Percentiles rank a stretch among this genome's conserved stretches.
phyloP scores from a whole-genome alignment of 2,329 filamentous ascomycete species.

The Verticillium nonalfalfae region DNA sequence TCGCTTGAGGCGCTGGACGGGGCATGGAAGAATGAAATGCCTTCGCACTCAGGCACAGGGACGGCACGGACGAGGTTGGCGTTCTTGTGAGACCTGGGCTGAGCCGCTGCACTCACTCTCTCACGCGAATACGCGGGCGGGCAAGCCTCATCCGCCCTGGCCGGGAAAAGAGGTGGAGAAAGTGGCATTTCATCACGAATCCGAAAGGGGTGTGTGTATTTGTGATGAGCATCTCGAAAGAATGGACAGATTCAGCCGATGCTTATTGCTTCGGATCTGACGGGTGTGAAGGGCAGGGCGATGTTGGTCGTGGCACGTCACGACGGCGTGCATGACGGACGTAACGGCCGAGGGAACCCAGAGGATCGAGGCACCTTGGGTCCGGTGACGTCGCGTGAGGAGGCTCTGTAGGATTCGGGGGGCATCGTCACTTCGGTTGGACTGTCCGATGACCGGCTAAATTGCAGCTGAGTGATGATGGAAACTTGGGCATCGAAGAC shows the following conservation, averaged over 20 bases:
- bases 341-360: background rate
- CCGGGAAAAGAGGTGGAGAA: background rate
- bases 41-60: too few species aligned
- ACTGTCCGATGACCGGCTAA: background rate
- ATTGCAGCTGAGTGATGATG: background rate
- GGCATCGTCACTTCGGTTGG: background rate
- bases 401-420: background rate
- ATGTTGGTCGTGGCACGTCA: background rate
- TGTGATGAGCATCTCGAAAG: background rate
- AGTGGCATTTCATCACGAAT: background rate
- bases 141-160: background rate
- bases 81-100: background rate
- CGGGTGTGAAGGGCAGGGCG: background rate
- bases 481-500: background rate
- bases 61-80: too few species aligned
- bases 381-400: background rate
- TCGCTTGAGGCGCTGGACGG: too few species aligned
- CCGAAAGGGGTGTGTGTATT: background rate
- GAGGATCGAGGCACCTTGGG: too few species aligned
- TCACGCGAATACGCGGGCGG: background rate
- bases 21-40: too few species aligned
- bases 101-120: background rate
- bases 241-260: background rate
- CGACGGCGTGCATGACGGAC: background rate
- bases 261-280: background rate